Percentiles rank a stretch among this genome's conserved stretches.
Conservation (phyloP, 352 stramenopile species). For the Phytophthora pinifolia region DNA sequence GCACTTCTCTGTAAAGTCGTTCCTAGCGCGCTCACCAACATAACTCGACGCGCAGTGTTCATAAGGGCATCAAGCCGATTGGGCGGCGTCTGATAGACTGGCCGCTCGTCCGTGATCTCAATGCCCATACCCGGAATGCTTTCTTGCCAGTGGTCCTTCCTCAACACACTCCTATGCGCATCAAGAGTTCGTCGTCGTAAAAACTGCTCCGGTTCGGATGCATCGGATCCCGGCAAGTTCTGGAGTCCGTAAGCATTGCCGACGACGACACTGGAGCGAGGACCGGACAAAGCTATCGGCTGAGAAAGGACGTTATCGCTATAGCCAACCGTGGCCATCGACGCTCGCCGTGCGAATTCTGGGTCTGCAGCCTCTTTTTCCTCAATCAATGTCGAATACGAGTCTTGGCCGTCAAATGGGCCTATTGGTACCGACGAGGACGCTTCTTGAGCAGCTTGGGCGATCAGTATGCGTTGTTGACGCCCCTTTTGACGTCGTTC, state of each 20-base stretch:
- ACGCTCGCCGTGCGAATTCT: slow-evolving; percentile 10
- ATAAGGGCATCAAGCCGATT: slow-evolving; percentile 15
- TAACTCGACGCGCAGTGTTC: slow-evolving; percentile 19
- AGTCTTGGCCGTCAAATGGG: slow-evolving; percentile 15
- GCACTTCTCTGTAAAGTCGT: slow-evolving; percentile 9
- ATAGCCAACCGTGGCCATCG: slow-evolving; percentile 8
- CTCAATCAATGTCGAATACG: slow-evolving; percentile 14
- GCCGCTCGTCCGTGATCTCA: slow-evolving; percentile 60
- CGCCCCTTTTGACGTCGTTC: slow-evolving; percentile 55
- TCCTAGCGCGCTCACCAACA: slow-evolving; percentile 15
- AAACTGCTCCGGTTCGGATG: slow-evolving; percentile 55
- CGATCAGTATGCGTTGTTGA: slow-evolving; percentile 43
- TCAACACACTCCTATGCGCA: slow-evolving; percentile 44
- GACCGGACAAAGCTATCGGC: slow-evolving; percentile 21
- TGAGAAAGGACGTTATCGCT: slow-evolving; percentile 9
- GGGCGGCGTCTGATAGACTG: slow-evolving; percentile 18
- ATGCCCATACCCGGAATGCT: slow-evolving; percentile 45
- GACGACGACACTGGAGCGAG: slow-evolving; percentile 30
- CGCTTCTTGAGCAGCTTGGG: slow-evolving; percentile 21
- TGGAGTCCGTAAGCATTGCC: slow-evolving; percentile 29
- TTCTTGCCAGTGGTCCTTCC: slow-evolving; percentile 36
- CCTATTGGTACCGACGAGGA: slow-evolving; percentile 2
- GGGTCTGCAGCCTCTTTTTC: slow-evolving; percentile 17
- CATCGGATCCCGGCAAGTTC: slow-evolving; percentile 10
- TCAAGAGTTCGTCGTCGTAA: slow-evolving; percentile 38